A percentile compares a stretch with the other conserved stretches of the same genome.
Conservation (phyloP, 2,329 filamentous ascomycete genomes). For the Colletotrichum tabaci region DNA sequence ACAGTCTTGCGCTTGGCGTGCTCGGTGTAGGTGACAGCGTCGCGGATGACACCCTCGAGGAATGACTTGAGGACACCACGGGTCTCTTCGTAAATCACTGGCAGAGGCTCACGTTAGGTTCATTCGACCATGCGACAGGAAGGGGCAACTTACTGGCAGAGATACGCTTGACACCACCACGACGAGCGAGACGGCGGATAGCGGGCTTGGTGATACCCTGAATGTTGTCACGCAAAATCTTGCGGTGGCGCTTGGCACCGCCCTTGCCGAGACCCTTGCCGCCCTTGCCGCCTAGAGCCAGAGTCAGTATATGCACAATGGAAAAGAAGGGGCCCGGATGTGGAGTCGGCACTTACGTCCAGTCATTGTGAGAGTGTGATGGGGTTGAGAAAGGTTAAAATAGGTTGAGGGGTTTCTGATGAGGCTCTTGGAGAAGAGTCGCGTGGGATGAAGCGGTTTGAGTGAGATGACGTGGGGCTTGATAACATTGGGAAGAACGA, state of each 20-base stretch:
- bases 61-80: constrained; percentile 84
- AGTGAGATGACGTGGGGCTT: constrained; percentile 35
- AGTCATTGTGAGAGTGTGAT: constrained; percentile 72
- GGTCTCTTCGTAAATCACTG: constrained; percentile 85
- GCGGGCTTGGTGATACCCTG: constrained; percentile 99
- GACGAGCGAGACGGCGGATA: constrained; percentile 97
- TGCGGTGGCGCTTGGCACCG: constrained; percentile 98
- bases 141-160: constrained; percentile 80
- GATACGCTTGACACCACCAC: constrained; percentile 99
- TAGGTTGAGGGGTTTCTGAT: neutral
- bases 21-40: constrained; percentile 84
- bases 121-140: rapidly evolving
- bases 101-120: constrained; percentile 41
- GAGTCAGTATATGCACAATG: constrained; percentile 17
- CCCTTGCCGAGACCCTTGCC: constrained; percentile 99
- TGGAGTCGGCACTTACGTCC: constrained; percentile 72
- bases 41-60: constrained; percentile 83
- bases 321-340: neutral
- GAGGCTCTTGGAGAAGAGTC: constrained; percentile 16
- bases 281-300: constrained; percentile 84
- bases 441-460: constrained; percentile 1
- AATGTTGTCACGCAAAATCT: constrained; percentile 99
- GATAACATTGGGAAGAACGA: neutral
- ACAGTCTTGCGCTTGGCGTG: constrained; percentile 88
- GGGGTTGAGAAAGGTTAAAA: neutral